Base-by-base conservation (phyloP, 2,329 filamentous ascomycete species). In the Scopulariopsis brevicaulis region DNA sequence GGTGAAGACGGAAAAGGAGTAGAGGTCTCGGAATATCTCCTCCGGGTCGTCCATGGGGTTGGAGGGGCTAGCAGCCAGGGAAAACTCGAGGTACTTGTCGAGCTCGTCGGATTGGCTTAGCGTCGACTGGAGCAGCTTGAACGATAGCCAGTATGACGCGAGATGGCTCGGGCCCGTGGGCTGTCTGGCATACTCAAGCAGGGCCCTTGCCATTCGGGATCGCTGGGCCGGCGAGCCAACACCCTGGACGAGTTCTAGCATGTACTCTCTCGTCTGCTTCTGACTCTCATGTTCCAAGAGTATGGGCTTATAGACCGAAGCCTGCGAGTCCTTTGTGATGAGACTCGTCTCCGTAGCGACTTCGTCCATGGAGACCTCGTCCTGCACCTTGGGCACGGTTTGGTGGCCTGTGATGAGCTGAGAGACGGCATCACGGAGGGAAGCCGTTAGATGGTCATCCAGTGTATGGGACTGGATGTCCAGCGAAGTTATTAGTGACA, bases 141-240 rank as follows among this genome's bases (percentile, higher is more conserved):
- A 82, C 0, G 87, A 81, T 3, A 96, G 74, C 92, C 92, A 96
- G 64, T 90, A 88, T 2, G 86, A 83, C 14, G 90, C 83, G 28
- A 93, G 70, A 62, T 85, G 81, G 40, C 76, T 74, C 20, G 82
- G 74, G 0, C 82, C 81, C 3, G 77, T 74, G 3, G 81, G 79
- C 34, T 81, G 76, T 56, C 82, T 80, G 4, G 86, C 71, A 58
- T 81, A 80, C 53, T 83, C 80, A 28, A 92, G 73, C 70, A 96
- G 80, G 24, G 83, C 81, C 20, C 76, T 76, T 4, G 84, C 83
- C 54, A 95, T 76, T 14, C 71, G 77, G 8, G 85, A 71, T 59
- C 84, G 80, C 54, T 81, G 76, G 4, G 85, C 73, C 32, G 86
- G 75, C 1, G 78, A 73, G 1, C 82, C 82, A 25, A 85, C 67